These are phyloP conservation scores for Camellia oleifera DNA, from an alignment of 179 eudicot species.

Conservation along the genomic window DNA sequence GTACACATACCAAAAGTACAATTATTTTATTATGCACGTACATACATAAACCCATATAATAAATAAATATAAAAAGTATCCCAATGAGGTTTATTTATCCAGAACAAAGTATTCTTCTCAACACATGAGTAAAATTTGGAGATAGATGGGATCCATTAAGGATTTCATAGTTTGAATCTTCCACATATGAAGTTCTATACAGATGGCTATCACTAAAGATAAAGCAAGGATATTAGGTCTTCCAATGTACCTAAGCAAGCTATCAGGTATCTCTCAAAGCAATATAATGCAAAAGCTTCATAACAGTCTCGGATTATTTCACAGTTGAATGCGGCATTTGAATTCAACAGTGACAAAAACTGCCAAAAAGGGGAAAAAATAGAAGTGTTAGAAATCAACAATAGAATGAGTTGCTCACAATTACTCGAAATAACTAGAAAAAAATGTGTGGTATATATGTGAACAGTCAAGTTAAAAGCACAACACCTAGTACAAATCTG, in stretches of 20 bases:
- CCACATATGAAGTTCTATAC: background rate
- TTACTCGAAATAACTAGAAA: background rate
- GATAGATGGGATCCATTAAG: background rate
- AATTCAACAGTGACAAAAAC: constrained; percentile 73
- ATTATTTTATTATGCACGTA: background rate
- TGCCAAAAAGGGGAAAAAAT: constrained; percentile 29
- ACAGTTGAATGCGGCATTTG: constrained; percentile 88
- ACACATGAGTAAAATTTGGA: background rate
- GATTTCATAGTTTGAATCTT: background rate
- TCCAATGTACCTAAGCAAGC: constrained; percentile 83
- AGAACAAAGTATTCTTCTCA: background rate
- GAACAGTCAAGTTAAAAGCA: background rate
- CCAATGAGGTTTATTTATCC: background rate
- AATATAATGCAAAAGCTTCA: constrained; percentile 98
- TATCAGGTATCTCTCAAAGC: constrained; percentile 98
- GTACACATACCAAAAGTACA: background rate
- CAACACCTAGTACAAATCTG: background rate
- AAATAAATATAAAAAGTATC: background rate
- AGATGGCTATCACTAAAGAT: background rate
- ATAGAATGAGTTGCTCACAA: constrained; percentile 6
- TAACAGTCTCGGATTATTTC: constrained; percentile 92
- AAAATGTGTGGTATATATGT: background rate
- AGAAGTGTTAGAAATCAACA: constrained; percentile 11
- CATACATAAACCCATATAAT: background rate
- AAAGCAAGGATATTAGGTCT: constrained; percentile 1